Evolutionary conservation across 2,329 filamentous ascomycete species (phyloP).

Genomic region (Penicillium corylophilum): DNA sequence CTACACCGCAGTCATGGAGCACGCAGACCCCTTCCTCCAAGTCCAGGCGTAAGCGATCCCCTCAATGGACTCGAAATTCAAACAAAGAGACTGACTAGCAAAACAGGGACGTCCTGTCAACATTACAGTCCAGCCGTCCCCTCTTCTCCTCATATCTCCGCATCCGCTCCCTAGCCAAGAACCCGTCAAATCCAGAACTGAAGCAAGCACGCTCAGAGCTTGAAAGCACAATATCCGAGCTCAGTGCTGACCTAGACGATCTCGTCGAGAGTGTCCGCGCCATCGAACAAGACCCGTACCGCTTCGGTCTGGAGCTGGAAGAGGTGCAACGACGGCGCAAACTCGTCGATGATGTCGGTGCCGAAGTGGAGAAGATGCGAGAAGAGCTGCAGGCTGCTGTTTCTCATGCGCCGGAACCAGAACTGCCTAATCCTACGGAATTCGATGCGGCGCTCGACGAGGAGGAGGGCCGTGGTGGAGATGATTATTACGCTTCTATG

Average conservation of each 20-base stretch:
- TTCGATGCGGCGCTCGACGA: slow-evolving; percentile 50
- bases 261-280: slow-evolving; percentile 83
- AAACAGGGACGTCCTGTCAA: slow-evolving; percentile 78
- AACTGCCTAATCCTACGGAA: slow-evolving; percentile 60
- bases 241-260: slow-evolving; percentile 83
- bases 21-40: slow-evolving; percentile 49
- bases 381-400: slow-evolving; percentile 69
- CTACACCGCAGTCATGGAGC: slow-evolving; percentile 30
- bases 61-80: neutral
- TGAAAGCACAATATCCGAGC: slow-evolving; percentile 69
- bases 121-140: slow-evolving; percentile 76
- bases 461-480: slow-evolving; percentile 44
- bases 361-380: slow-evolving; percentile 86
- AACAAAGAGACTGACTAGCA: slow-evolving; percentile 14
- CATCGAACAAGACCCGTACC: slow-evolving; percentile 81
- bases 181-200: slow-evolving; percentile 68
- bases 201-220: slow-evolving; percentile 70
- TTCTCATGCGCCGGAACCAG: slow-evolving; percentile 39
- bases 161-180: slow-evolving; percentile 80
- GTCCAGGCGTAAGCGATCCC: slow-evolving; percentile 44
- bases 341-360: slow-evolving; percentile 84
- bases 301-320: slow-evolving; percentile 78
- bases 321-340: slow-evolving; percentile 78
- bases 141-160: slow-evolving; percentile 94
- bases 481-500: slow-evolving; percentile 73